Base-by-base conservation (phyloP, 202 grass and related monocot genomes). In the Dendrocalamus latiflorus region DNA sequence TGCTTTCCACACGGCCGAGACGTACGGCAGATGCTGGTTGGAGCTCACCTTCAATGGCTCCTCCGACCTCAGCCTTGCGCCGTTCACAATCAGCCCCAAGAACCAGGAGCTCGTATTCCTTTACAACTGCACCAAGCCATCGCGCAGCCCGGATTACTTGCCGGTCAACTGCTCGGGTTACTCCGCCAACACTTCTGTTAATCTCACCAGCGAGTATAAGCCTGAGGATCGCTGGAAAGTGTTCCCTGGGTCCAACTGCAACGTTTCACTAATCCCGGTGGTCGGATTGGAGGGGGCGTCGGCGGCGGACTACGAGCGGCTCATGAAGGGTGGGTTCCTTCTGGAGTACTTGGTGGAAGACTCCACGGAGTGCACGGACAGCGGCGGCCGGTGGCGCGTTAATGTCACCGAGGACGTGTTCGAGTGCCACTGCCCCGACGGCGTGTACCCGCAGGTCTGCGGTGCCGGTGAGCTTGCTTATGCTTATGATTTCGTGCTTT, bases 21-120 rank as follows among this genome's bases (percentile, higher is more conserved):
- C 0, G 34, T 0, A 0, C 34, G 34, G 34, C 34, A 36, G 34
- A 36, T 36, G 34, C 34, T 36, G 34, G 34, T 6, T 36, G 5
- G 34, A 36, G 34, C 34, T 36, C 34, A 6, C 5, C 34, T 36
- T 36, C 5, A 36, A 36, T 36, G 34, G 34, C 34, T 36, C 34
- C 34, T 24, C 68, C 11, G 68, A 88, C 51, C 44, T 88, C 15
- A 15, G 54, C 28, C 63, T 84, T 2, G 41, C 59, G n/a, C 86
- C 49, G 5, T 83, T 79, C 39, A 8, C 0, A 0, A 62, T 88
- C 1, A 88, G 85, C 45, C 0, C 5, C 17, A 7, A 0, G 0
- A 93, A 93, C 39, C 79, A 37, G 58, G 47, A 83, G 82, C 62
- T 91, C 6, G 21, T 86, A 41, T 86, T 93, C 74, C 41, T 88